A percentile compares a stretch with the other conserved stretches of the same genome.
Evolutionary conservation across 2,329 filamentous ascomycete species (phyloP).

Genomic region (Apiospora kogelbergensis): DNA sequence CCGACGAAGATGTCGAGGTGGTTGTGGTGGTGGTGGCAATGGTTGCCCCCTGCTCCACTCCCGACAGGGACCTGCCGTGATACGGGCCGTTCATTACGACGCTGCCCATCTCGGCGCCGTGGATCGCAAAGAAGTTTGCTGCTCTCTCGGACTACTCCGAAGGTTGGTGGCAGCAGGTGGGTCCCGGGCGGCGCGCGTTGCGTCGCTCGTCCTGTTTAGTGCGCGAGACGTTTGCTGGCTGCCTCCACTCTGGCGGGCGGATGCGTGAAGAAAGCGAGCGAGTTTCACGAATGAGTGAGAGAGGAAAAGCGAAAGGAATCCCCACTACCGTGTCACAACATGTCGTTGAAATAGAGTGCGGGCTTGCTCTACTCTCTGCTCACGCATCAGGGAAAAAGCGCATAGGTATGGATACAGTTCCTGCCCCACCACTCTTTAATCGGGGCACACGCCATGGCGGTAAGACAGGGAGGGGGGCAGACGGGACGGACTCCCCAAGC

Average conservation of each 20-base stretch:
- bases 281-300: background rate
- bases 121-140: no score
- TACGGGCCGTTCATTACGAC: background rate
- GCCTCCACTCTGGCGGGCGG: background rate
- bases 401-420: background rate
- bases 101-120: background rate
- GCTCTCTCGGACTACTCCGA: background rate
- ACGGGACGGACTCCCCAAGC: background rate
- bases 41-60: background rate
- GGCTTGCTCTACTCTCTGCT: background rate
- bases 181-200: background rate
- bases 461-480: background rate
- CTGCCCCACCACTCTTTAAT: background rate
- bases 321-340: background rate
- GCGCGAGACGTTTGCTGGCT: background rate
- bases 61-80: conserved; percentile 8
- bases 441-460: background rate
- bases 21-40: background rate
- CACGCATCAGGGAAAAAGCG: background rate
- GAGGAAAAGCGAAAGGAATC: background rate
- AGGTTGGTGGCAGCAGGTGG: background rate
- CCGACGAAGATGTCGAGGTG: background rate
- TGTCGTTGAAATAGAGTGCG: background rate
- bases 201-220: background rate
- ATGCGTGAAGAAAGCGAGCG: background rate